These are phyloP conservation scores for Striga hermonthica DNA, from an alignment of 305 asterid species.

Conservation along the genomic window DNA sequence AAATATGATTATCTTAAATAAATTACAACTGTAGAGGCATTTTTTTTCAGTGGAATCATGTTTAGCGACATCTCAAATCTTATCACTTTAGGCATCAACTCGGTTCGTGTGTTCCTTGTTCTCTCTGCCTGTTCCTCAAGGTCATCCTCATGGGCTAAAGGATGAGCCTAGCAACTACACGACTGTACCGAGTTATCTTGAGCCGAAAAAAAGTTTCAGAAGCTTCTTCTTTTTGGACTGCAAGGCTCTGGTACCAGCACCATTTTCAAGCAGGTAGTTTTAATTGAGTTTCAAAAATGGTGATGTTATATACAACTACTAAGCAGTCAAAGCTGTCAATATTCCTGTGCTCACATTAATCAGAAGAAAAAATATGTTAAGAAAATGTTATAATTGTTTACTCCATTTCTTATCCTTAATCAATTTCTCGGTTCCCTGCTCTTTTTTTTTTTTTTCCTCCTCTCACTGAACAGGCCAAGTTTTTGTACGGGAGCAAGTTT, in stretches of 20 bases:
- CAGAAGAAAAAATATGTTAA: no score
- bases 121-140: constrained; percentile 71
- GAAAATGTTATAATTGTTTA: no score
- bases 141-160: constrained; percentile 60
- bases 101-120: constrained; percentile 61
- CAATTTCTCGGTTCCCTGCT: no score
- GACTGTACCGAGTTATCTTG: constrained; percentile 62
- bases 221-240: constrained; percentile 74
- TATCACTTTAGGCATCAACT: constrained; percentile 55
- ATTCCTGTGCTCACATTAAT: no score
- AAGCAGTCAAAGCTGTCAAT: no score
- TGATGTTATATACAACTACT: no score
- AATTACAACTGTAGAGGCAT: no score
- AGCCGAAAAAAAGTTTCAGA: constrained; percentile 58
- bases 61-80: constrained; percentile 12
- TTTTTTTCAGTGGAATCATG: neutral
- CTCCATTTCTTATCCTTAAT: no score
- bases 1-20: no score
- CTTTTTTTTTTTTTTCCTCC: neutral
- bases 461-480: constrained; percentile 56
- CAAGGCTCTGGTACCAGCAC: constrained; percentile 85
- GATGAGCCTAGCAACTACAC: constrained; percentile 72
- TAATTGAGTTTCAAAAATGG: no score
- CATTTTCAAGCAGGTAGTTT: constrained; percentile 65
- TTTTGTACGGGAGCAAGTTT: constrained; percentile 66